Percentiles rank a stretch among this genome's conserved stretches.
These are phyloP conservation scores for Globisporangium middletonii DNA, from an alignment of 352 stramenopile genomes.

Conservation along the genomic window DNA sequence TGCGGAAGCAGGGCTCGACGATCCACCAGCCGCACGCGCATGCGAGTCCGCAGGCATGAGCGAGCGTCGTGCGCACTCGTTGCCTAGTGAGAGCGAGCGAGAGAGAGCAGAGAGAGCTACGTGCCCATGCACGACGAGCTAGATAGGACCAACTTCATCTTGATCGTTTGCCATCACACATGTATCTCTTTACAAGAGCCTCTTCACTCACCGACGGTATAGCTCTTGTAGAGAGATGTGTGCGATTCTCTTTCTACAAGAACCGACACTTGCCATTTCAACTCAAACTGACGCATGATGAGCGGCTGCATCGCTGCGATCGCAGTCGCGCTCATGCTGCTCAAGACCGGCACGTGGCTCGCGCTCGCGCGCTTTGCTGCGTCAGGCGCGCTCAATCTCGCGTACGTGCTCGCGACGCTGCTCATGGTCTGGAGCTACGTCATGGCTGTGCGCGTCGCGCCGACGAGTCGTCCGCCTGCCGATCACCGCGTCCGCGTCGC, in stretches of 20 bases:
- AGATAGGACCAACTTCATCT: background rate
- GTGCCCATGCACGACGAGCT: too few species aligned
- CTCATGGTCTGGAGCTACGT: slow-evolving; percentile 82
- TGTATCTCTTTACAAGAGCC: too few species aligned
- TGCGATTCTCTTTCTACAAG: background rate
- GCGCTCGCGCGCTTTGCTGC: slow-evolving; percentile 26
- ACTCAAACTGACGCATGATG: slow-evolving; percentile 20
- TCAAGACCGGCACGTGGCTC: slow-evolving; percentile 55
- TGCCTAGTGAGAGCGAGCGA: background rate
- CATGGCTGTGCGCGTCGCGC: slow-evolving; percentile 30
- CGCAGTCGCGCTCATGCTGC: slow-evolving; percentile 54
- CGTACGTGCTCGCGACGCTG: slow-evolving; percentile 32
- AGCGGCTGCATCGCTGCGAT: slow-evolving; percentile 33
- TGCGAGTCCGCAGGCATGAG: slow-evolving; percentile 15
- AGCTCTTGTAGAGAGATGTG: slow-evolving; percentile 11
- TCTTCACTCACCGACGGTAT: background rate
- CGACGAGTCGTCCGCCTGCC: slow-evolving; percentile 11
- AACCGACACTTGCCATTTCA: background rate
- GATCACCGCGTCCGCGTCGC: slow-evolving; percentile 12
- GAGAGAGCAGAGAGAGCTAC: background rate
- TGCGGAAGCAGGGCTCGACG: slow-evolving; percentile 31
- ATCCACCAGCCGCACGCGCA: slow-evolving; percentile 20
- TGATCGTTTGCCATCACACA: too few species aligned
- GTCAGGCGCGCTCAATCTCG: slow-evolving; percentile 16
- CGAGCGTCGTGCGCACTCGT: background rate